Conservation (phyloP, 352 stramenopile species). For the Pythium plurisporium region DNA sequence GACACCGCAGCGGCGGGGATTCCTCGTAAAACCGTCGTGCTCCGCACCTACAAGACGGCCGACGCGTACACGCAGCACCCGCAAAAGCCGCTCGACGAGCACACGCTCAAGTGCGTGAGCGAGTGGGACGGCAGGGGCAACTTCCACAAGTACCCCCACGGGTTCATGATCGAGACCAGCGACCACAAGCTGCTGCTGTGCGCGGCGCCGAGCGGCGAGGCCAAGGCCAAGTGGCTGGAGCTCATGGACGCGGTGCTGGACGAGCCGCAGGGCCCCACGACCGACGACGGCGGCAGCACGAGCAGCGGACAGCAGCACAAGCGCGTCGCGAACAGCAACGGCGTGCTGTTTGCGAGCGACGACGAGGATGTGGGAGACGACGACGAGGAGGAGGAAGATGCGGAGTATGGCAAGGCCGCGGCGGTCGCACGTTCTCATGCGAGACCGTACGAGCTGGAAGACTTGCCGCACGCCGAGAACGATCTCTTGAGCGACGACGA, state of each 20-base stretch:
- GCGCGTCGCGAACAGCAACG: not conserved
- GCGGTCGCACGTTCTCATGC: not conserved
- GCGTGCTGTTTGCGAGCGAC: conserved; percentile 10
- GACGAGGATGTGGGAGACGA: conserved; percentile 5
- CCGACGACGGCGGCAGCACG: not conserved
- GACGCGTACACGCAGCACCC: conserved; percentile 40
- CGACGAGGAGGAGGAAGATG: not conserved
- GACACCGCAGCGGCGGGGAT: too few species aligned
- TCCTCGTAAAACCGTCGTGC: conserved; percentile 61
- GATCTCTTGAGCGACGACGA: conserved; percentile 7
- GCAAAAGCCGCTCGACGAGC: conserved; percentile 44
- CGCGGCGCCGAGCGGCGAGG: conserved; percentile 38
- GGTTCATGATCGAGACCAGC: conserved; percentile 65
- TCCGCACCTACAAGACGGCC: conserved; percentile 69
- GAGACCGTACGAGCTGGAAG: conserved; percentile 3
- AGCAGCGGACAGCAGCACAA: not conserved
- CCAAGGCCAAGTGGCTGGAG: conserved; percentile 65
- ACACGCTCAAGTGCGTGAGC: conserved; percentile 65
- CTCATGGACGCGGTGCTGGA: conserved; percentile 44
- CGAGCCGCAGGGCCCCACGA: not conserved
- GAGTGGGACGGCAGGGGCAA: conserved; percentile 76
- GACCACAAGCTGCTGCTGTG: conserved; percentile 78
- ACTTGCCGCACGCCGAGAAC: conserved; percentile 16
- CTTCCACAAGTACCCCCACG: conserved; percentile 69
- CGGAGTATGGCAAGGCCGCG: not conserved